phyloP scores from a whole-genome alignment of 768 basidiomycete species.

The Suillus ampliporus region DNA sequence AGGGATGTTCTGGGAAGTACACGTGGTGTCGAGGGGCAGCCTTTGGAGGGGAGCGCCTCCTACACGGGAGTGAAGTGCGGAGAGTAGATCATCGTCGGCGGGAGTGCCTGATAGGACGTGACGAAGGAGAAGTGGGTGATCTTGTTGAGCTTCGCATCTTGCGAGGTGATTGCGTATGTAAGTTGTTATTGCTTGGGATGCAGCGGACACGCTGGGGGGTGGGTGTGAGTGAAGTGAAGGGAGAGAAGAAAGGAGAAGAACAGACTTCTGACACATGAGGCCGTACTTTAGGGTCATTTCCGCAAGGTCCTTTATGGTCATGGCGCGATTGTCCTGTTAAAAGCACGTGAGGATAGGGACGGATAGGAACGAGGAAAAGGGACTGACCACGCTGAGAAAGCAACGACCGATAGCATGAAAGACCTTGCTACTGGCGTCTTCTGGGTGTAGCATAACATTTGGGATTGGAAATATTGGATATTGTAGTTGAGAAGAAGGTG shows the following conservation, averaged over 20 bases:
- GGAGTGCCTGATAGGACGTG: constrained; percentile 75
- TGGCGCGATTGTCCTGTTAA: constrained; percentile 74
- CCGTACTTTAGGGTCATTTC: constrained; percentile 70
- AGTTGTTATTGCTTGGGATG: constrained; percentile 83
- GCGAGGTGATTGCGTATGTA: constrained; percentile 76
- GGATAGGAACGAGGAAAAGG: constrained; percentile 11
- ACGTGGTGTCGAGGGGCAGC: constrained; percentile 24
- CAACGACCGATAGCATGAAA: constrained; percentile 75
- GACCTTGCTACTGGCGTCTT: constrained; percentile 74
- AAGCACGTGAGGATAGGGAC: constrained; percentile 16
- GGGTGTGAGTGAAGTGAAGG: constrained; percentile 21
- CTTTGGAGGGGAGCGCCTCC: constrained; percentile 64
- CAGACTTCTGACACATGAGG: constrained; percentile 77
- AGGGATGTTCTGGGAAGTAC: not conserved
- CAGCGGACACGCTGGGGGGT: constrained; percentile 66
- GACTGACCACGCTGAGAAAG: constrained; percentile 73
- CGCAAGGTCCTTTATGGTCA: constrained; percentile 87
- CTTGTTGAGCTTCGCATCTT: constrained; percentile 73
- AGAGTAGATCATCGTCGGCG: constrained; percentile 74
- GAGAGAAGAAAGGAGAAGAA: constrained; percentile 26
- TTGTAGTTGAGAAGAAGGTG: no score
- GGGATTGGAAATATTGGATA: constrained; percentile 62
- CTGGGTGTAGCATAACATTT: constrained; percentile 70
- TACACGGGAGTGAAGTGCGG: constrained; percentile 70
- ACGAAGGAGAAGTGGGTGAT: constrained; percentile 74